These are phyloP conservation scores for Starmera dryadoides DNA, from an alignment of 805 yeast genomes.

Conservation along the genomic window DNA sequence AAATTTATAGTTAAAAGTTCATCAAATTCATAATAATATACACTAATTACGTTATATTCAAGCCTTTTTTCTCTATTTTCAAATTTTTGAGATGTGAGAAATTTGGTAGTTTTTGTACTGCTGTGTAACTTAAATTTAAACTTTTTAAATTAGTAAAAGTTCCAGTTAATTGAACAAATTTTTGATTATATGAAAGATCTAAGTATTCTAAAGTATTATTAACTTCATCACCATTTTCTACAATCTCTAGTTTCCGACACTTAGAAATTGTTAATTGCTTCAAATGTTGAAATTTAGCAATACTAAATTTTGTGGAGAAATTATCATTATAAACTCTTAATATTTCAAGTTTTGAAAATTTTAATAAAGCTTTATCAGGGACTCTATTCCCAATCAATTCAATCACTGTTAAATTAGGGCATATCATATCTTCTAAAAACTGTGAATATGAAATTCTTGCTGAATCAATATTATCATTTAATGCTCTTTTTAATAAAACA, in stretches of 20 bases:
- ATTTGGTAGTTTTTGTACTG: background rate
- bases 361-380: conserved; percentile 3
- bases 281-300: conserved; percentile 3
- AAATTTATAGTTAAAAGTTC: too few species aligned
- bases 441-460: conserved; percentile 9
- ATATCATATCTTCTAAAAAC: conserved; percentile 8
- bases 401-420: conserved; percentile 5
- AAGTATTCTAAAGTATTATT: background rate
- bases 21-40: too few species aligned
- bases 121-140: background rate
- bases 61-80: too few species aligned
- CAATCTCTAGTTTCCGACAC: conserved; percentile 4
- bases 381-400: conserved; percentile 3
- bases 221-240: background rate
- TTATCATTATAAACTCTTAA: conserved; percentile 14
- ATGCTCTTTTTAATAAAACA: conserved; percentile 7
- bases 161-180: background rate
- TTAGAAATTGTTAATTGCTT: conserved; percentile 9
- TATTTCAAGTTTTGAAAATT: conserved; percentile 7
- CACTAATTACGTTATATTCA: too few species aligned
- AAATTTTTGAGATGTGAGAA: too few species aligned
- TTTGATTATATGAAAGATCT: conserved; percentile 2
- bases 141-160: background rate
- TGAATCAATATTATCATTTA: conserved; percentile 10
- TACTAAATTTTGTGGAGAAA: conserved; percentile 3